Conservation (phyloP, 371 early-diverging fungal genomes). For the Mortierella sp. region DNA sequence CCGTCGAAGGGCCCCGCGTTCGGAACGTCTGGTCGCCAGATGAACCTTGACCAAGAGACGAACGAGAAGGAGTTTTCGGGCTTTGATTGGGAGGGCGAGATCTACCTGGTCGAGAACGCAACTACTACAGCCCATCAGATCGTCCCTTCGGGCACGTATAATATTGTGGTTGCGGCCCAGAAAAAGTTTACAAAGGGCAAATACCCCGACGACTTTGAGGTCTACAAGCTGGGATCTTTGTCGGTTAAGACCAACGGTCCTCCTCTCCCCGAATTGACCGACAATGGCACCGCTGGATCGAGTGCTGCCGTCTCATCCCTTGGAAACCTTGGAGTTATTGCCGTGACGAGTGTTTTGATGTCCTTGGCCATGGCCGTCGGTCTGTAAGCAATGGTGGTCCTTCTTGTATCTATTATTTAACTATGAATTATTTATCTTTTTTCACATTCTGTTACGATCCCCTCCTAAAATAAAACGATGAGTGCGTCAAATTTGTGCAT, state of each 20-base stretch:
- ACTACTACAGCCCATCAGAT: background rate
- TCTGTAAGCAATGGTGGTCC: background rate
- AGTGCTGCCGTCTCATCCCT: background rate
- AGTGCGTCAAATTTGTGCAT: background rate
- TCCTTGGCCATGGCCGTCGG: background rate
- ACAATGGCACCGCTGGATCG: background rate
- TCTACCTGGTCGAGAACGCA: conserved; percentile 5
- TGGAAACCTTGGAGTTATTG: background rate
- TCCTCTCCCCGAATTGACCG: background rate
- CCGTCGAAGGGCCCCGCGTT: conserved; percentile 13
- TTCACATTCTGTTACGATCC: background rate
- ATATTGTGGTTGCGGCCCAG: conserved; percentile 24
- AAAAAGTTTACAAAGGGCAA: conserved; percentile 25
- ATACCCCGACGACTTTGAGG: conserved; percentile 31
- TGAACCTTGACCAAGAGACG: background rate
- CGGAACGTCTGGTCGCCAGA: conserved; percentile 25
- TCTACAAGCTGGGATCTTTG: conserved; percentile 15
- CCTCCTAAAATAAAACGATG: background rate
- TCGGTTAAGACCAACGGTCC: background rate
- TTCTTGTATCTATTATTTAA: background rate
- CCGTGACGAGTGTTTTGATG: background rate
- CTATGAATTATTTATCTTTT: background rate
- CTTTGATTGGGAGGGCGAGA: conserved; percentile 32
- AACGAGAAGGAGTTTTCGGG: conserved; percentile 5
- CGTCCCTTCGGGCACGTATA: conserved; percentile 21